Evolutionary conservation across 2,329 filamentous ascomycete genomes (phyloP), one percentile per base, ranked within the genome.

Genomic region (Calonectria fujianensis): DNA sequence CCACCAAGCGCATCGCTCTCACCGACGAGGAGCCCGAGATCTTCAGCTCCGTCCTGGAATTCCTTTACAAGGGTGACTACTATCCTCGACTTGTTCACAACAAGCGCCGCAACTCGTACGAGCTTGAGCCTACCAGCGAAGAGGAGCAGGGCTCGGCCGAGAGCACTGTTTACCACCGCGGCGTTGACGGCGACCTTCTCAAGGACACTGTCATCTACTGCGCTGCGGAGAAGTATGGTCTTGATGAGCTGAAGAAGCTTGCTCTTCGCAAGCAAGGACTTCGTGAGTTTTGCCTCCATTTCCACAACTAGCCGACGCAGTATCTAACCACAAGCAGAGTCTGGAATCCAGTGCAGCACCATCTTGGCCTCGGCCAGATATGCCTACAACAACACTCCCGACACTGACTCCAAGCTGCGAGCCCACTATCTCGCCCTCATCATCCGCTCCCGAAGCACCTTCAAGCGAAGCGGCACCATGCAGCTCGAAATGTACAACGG

Each of bases 391-490:
- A 92, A 98, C 85, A 98, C 96, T 0, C 95, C 96, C 4, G 95
- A 98, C 83, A 94, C 90, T 29, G 96, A 98, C 87, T 96, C 94
- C n/a, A 96, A 96, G 85, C 90, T 98, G 69, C 91, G 96, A 74
- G 95, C 95, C 31, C 96, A 98, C 85, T 98, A 98, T 81, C 92
- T 98, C 48, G 95, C 96, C 24, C 92, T 98, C 82, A 98, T 98
- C 85, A 97, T 98, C 83, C 93, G 96, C 78, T 95, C 94, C 80
- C 92, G 96, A 78, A 91, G 91, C 82, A 98, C 95, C 2, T 98
- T 98, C 87, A 98, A 98, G 89, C 91, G 95, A 70, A 98, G 95
- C 85, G 95, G 96, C 70, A 98, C 96, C 4, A 98, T 98, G 96
- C 96, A 98, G 86, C 91, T 95, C 79, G 96, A 98, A 87, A 98